Conservation (phyloP, 768 basidiomycete species). For the Lactarius psammicola region DNA sequence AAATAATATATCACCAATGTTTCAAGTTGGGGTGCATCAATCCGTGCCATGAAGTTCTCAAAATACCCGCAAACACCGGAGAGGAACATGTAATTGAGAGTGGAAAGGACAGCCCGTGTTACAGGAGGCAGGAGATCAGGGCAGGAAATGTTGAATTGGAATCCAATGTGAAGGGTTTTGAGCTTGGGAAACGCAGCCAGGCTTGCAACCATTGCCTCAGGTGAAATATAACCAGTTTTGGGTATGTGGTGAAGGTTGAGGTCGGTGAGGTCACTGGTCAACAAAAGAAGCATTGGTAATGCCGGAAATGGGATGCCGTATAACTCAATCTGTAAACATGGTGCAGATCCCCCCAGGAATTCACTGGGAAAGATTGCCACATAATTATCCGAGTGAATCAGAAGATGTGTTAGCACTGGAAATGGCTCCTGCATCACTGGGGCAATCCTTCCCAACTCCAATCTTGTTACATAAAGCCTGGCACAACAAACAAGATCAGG, state of each 20-base stretch:
- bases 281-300: conserved; percentile 5
- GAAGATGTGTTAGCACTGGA: not conserved
- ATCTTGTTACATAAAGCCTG: not conserved
- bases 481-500: not conserved
- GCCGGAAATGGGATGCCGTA: not conserved
- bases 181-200: not conserved
- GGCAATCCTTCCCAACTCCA: not conserved
- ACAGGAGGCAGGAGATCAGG: too few relatives aligned
- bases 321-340: not conserved
- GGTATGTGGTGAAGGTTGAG: not conserved
- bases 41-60: not conserved
- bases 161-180: not conserved
- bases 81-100: not conserved
- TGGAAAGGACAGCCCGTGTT: not conserved
- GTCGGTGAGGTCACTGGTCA: not conserved
- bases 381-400: not conserved
- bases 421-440: not conserved
- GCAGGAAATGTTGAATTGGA: not conserved
- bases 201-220: not conserved
- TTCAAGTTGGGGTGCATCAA: not conserved
- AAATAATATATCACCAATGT: not conserved
- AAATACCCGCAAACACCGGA: conserved; percentile 1
- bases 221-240: not conserved
- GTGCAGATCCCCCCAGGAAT: not conserved
- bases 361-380: not conserved